Percentiles rank a stretch among this genome's conserved stretches.
Conservation (phyloP, 352 stramenopile species). For the Phytopythium sindhum region DNA sequence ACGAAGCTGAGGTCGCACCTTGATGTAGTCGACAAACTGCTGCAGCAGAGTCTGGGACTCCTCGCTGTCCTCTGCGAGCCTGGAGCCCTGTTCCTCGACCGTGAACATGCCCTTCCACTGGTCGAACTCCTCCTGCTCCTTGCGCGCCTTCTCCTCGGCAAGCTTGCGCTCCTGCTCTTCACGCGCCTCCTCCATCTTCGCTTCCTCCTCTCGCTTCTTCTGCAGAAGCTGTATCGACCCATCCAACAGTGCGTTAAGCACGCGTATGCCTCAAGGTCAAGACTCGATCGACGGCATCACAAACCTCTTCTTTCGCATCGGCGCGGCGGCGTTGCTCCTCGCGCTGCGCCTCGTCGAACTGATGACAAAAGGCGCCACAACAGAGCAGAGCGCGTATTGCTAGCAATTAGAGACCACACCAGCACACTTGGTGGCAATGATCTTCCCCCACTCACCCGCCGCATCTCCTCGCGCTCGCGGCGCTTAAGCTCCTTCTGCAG, state of each 20-base stretch:
- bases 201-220: conserved; percentile 63
- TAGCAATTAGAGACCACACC: not conserved
- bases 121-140: conserved; percentile 73
- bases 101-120: conserved; percentile 77
- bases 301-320: conserved; percentile 55
- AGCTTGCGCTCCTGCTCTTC: conserved; percentile 45
- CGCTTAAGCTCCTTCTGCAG: conserved; percentile 77
- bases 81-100: conserved; percentile 61
- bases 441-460: conserved; percentile 29
- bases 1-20: conserved; percentile 20
- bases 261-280: not conserved
- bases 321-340: conserved; percentile 49
- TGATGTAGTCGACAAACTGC: conserved; percentile 72
- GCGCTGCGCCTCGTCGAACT: conserved; percentile 72
- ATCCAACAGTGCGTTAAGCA: conserved; percentile 1
- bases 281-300: not conserved
- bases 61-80: conserved; percentile 47
- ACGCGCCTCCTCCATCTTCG: conserved; percentile 34
- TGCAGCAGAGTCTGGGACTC: conserved; percentile 63
- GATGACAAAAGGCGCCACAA: conserved; percentile 5
- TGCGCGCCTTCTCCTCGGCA: conserved; percentile 48
- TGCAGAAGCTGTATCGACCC: conserved; percentile 19
- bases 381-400: not conserved
- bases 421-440: not conserved
- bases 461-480: conserved; percentile 68